Base-by-base conservation (phyloP, 2,329 filamentous ascomycete genomes). In the Hortaea sp. region DNA sequence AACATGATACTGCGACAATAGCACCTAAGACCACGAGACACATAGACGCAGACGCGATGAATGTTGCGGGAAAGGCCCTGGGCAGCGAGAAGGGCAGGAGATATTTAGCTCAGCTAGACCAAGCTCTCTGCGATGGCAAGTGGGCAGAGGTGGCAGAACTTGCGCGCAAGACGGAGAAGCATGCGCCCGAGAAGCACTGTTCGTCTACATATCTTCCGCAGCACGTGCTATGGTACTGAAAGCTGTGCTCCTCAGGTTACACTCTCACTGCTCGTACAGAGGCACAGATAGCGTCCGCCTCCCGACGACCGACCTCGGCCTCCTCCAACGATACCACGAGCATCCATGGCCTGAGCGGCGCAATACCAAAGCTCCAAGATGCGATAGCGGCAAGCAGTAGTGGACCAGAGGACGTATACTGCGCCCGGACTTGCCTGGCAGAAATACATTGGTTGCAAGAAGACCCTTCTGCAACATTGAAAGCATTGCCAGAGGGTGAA, bases 81-180 rank as follows among this genome's bases (percentile, higher is more conserved):
- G 51, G 46, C 47, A 29, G 57, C 27, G 61, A 60, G 39, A 98
- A 98, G 72, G 89, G 82, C 52, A 77, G 77, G 57, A 79, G 82
- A 63, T 97, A 97, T 68, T 77, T 95, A 56, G 76, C 78, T 63
- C 79, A 81, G 67, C 79, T 98, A 61, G 87, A 97, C 65, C 77
- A 82, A 57, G 88, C 88, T 54, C 84, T 92, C 61, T 94, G 88
- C 67, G 82, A 90, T 60, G 88, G 85, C 44, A 82, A 82, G 65
- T 98, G 92, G 92, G 75, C 81, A 55, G 80, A 85, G 29, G 77
- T 97, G 29, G 86, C 87, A 28, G 90, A 97, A 69, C 77, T 94
- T 53, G 82, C 92, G 59, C 81, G 90, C 64, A 98, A 98, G 69
- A 78, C 97, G 60, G 85, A 84, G 61, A 97, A 98, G 68, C 90